These are phyloP conservation scores for Elsinoe ampelina DNA, from an alignment of 2,329 filamentous ascomycete species.

Conservation along the genomic window DNA sequence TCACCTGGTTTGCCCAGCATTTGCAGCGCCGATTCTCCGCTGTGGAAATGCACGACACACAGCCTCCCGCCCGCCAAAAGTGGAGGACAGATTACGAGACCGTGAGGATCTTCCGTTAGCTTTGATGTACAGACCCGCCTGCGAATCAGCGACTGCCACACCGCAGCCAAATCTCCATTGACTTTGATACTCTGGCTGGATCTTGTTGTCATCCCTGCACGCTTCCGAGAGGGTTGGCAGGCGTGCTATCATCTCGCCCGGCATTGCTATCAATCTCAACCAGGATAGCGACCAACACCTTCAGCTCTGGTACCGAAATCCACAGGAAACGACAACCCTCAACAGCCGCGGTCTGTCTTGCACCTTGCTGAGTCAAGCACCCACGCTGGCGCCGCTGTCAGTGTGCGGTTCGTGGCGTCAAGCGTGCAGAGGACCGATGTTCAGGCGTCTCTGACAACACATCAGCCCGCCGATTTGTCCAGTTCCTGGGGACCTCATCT, in stretches of 20 bases:
- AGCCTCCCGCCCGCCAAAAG: constrained; percentile 10
- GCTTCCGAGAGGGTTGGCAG: neutral
- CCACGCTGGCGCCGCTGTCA: neutral
- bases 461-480: constrained; percentile 12
- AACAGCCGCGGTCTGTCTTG: neutral
- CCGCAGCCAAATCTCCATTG: constrained; percentile 8
- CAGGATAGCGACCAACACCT: neutral
- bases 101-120: constrained; percentile 7
- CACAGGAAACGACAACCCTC: neutral
- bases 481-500: constrained; percentile 8
- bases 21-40: constrained; percentile 4
- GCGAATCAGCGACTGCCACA: constrained; percentile 11
- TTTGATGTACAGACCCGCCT: constrained; percentile 3
- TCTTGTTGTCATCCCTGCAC: constrained; percentile 10
- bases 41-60: constrained; percentile 7
- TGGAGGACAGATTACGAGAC: constrained; percentile 8
- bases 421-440: constrained; percentile 12
- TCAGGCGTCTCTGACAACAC: constrained; percentile 13
- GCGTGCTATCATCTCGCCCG: too few relatives aligned
- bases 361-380: constrained; percentile 6
- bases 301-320: neutral
- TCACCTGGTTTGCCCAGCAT: constrained; percentile 1
- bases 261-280: neutral
- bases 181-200: constrained; percentile 10
- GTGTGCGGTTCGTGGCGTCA: constrained; percentile 14